Base-by-base conservation (phyloP, 495 filamentous ascomycete genomes). In the Apodospora peruviana region DNA sequence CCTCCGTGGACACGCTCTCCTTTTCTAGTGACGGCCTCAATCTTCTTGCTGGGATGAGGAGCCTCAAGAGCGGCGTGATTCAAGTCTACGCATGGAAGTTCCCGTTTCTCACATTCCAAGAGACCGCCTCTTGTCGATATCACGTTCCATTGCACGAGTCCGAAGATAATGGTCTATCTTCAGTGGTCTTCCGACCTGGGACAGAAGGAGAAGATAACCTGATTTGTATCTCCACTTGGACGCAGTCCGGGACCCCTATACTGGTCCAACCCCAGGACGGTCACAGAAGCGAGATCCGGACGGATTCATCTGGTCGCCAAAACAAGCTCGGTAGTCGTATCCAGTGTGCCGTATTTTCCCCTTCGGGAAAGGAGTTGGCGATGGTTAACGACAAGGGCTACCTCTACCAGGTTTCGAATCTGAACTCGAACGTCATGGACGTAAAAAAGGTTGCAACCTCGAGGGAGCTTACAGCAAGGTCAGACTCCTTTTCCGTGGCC, bases 341-440 rank as follows among this genome's bases (percentile, higher is more conserved):
- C 2, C 66, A 69, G 38, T 58, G 54, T 39, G 64, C 66, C 18
- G 54, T 55, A 2, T 69, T 69, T 43, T 69, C 64, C 2, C 53
- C 59, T 0, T 51, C 57, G 2, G 66, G 64, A 3, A 56, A 39
- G 21, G 64, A 66, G 11, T 43, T 69, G 12, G 62, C 58, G 14
- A 50, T 69, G 48, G 62, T 69, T 17, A 67, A 67, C 40, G 60
- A 67, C 40, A 71, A 66, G 45, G 66, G 66, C 5, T 49, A 66
- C 45, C 39, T 69, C 0, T 69, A 66, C 39, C 51, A 66, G 25
- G 60, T 69, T 1, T 59, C 55, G 3, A 66, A 57, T 29, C 47
- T 69, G 3, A 61, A 67, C 46, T 62, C 64, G 0, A 69, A 45
- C 29, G 61, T 61, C 1, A 55, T 67, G 44, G 58, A 65, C 21